A percentile compares a stretch with the other conserved stretches of the same genome.
Conservation (phyloP, 164 flowering plant species). For the Vitis riparia region DNA sequence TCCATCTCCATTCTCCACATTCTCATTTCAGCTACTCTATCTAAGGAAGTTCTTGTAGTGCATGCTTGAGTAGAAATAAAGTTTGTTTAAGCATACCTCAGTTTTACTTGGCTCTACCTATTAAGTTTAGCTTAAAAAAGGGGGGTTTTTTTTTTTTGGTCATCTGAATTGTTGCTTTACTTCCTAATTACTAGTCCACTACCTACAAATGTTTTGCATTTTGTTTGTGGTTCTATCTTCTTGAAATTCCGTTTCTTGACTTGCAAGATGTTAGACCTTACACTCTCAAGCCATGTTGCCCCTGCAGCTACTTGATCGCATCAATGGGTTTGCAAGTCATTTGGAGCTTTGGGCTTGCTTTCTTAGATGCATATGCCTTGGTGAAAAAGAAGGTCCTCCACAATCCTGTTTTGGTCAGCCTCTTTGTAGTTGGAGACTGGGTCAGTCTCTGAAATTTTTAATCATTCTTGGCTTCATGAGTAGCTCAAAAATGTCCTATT, state of each 20-base stretch:
- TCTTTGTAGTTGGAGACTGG: conserved; percentile 79
- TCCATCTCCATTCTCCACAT: background rate
- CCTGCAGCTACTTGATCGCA: conserved; percentile 71
- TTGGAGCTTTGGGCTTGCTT: conserved; percentile 81
- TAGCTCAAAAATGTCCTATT: background rate
- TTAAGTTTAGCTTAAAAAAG: too few relatives aligned
- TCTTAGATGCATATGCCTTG: conserved; percentile 61
- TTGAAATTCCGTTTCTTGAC: background rate
- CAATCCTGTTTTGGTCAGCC: conserved; percentile 56
- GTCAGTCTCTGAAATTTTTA: conserved; percentile 29
- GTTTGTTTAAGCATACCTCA: too few relatives aligned
- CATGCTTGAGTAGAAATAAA: too few relatives aligned
- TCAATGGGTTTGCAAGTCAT: conserved; percentile 77
- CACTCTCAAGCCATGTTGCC: conserved; percentile 1
- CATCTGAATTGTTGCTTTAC: background rate
- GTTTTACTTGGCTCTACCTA: too few relatives aligned
- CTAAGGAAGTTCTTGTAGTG: background rate
- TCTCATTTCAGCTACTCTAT: background rate
- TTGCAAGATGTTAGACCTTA: background rate
- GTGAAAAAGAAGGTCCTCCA: conserved; percentile 37
- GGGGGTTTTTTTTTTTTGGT: background rate
- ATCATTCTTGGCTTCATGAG: background rate
- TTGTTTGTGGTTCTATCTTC: background rate
- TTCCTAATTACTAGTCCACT: background rate
- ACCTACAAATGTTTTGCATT: background rate